Conservation (phyloP, 2,329 filamentous ascomycete genomes). For the Ophiocordyceps camponoti-floridani region DNA sequence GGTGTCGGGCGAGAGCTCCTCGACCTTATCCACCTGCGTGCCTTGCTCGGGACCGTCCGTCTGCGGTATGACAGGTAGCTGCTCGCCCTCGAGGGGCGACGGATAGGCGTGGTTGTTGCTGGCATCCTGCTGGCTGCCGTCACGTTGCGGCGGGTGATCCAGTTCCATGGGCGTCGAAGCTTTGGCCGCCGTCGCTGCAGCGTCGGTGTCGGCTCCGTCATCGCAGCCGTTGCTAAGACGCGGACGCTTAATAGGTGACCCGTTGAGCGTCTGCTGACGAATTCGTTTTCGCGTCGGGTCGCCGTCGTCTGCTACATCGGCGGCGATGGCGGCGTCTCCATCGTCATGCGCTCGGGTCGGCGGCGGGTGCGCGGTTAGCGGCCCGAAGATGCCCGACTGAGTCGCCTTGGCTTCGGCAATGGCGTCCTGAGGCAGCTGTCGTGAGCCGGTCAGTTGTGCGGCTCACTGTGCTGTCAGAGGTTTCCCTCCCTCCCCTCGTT, state of each 20-base stretch:
- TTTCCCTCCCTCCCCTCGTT: no score
- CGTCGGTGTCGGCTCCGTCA: conserved; percentile 24
- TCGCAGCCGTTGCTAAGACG: conserved; percentile 46
- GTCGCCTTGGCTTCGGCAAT: conserved; percentile 26
- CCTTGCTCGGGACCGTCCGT: conserved; percentile 46
- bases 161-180: conserved; percentile 42
- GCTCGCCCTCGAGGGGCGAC: conserved; percentile 42
- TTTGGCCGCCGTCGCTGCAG: conserved; percentile 13
- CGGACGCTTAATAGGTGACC: conserved; percentile 38
- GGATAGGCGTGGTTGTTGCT: conserved; percentile 41
- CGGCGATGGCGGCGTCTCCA: not conserved
- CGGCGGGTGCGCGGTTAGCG: conserved; percentile 28
- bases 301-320: conserved; percentile 12
- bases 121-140: conserved; percentile 15
- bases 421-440: conserved; percentile 30
- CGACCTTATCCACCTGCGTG: conserved; percentile 46
- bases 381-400: conserved; percentile 38
- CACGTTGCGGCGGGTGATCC: conserved; percentile 18
- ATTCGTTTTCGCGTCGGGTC: conserved; percentile 32
- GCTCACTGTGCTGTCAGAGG: no score
- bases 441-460: not conserved
- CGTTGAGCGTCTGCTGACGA: conserved; percentile 27
- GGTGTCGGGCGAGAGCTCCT: conserved; percentile 40
- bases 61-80: conserved; percentile 30
- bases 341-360: conserved; percentile 4